Evolutionary conservation across 192 early-diverging fungal species (phyloP).

Genomic region (Coemansia sp.): DNA sequence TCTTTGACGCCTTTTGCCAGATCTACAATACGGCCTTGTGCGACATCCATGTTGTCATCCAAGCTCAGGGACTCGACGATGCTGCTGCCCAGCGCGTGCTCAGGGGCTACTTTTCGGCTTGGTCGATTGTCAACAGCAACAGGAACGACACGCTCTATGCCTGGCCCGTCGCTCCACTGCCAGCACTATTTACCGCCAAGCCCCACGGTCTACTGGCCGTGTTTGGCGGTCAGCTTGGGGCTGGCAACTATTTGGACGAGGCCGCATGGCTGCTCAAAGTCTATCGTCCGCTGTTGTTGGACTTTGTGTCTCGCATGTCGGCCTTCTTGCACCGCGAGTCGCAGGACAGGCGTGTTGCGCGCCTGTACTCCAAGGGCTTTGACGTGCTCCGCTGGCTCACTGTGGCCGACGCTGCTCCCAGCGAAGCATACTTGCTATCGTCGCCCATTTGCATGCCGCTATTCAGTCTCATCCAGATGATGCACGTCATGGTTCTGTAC

Average conservation of each 20-base stretch:
- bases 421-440: slow-evolving; percentile 69
- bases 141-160: not conserved
- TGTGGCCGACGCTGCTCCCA: slow-evolving; percentile 67
- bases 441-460: slow-evolving; percentile 81
- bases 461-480: slow-evolving; percentile 87
- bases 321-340: slow-evolving; percentile 64
- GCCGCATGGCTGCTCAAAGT: slow-evolving; percentile 70
- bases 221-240: slow-evolving; percentile 95
- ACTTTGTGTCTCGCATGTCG: slow-evolving; percentile 75
- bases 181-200: slow-evolving; percentile 42
- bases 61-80: slow-evolving; percentile 11
- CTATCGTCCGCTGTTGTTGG: slow-evolving; percentile 72
- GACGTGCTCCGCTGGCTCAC: slow-evolving; percentile 83
- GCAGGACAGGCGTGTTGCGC: slow-evolving; percentile 55
- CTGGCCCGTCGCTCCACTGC: not conserved
- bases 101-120: slow-evolving; percentile 27
- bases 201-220: slow-evolving; percentile 71
- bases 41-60: slow-evolving; percentile 19
- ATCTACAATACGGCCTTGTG: not conserved
- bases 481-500: slow-evolving; percentile 75
- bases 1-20: slow-evolving; percentile 9
- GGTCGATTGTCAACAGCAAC: not conserved
- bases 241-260: slow-evolving; percentile 85
- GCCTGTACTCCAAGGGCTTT: slow-evolving; percentile 67
- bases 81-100: slow-evolving; percentile 15